Base-by-base conservation (phyloP, 805 yeast genomes). In the Komagataella kurtzmanii region DNA sequence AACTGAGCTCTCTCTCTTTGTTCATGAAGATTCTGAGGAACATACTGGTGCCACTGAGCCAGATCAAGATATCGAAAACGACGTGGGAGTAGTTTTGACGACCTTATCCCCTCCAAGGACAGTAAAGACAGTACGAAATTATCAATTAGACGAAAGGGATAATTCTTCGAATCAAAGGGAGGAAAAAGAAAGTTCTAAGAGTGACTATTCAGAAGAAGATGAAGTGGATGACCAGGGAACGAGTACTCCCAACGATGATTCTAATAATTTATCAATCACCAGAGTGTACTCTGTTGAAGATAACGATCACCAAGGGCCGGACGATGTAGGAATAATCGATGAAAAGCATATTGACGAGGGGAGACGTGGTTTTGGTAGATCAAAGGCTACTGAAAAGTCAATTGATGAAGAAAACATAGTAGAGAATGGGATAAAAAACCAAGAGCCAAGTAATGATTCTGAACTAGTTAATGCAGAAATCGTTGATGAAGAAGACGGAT, bases 171-270 rank as follows among this genome's bases (percentile, higher is more conserved):
- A 30, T 10, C 6, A 30, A 30, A 30, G 7, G n/a, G 14, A 5
- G 57, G 52, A 49, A 46, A 54, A 52, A 24, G 36, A 52, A 21
- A 58, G 55, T 8, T 47, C n/a, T 21, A 50, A 52, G 18, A 44
- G 10, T 10, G 40, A 30, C 12, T 10, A 30, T 30, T 8, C 14
- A 30, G 40, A 30, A 10, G 40, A 10, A 30, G 10, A 14, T 4
- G 40, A 10, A 10, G 12, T 30, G 5, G 40, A 30, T 4, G 40
- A 30, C 14, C 40, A 10, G 4, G 3, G 12, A 10, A 10, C 40
- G 4, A 30, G 40, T 30, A 30, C 40, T 14, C 40, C 40, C 14
- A 30, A 14, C 6, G 12, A 2, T 10, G 40, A 30, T 30, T 30
- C 12, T 7, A 10, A 8, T 14, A 8, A 8, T 14, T 30, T 30